A percentile compares a stretch with the other conserved stretches of the same genome.
Conservation (phyloP, 2,329 filamentous ascomycete species). For the Monilinia polystroma region DNA sequence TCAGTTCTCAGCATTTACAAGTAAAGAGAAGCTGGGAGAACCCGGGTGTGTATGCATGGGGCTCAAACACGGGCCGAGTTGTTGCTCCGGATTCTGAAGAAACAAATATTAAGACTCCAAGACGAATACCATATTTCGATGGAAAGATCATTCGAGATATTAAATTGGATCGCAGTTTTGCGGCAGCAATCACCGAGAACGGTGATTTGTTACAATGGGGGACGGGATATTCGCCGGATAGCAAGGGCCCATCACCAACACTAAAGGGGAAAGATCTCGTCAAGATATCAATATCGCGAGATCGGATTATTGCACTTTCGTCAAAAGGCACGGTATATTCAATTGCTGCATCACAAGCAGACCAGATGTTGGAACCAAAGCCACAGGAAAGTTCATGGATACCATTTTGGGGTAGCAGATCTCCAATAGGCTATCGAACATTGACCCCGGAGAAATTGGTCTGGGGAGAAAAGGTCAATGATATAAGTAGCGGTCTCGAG, state of each 20-base stretch:
- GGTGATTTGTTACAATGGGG: slow-evolving; percentile 95
- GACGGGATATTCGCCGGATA: slow-evolving; percentile 64
- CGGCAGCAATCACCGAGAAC: slow-evolving; percentile 81
- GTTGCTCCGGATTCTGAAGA: slow-evolving; percentile 81
- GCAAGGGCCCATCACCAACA: slow-evolving; percentile 65
- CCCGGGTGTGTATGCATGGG: slow-evolving; percentile 92
- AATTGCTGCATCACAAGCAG: slow-evolving; percentile 70
- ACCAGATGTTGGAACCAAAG: slow-evolving; percentile 67
- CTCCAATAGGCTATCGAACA: slow-evolving; percentile 67
- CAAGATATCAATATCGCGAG: slow-evolving; percentile 73
- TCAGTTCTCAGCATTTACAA: slow-evolving; percentile 85
- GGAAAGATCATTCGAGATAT: slow-evolving; percentile 80
- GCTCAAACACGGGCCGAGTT: slow-evolving; percentile 81
- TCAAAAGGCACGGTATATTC: slow-evolving; percentile 79
- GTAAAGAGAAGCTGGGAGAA: slow-evolving; percentile 78
- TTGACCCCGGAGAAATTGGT: slow-evolving; percentile 64
- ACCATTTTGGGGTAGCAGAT: slow-evolving; percentile 64
- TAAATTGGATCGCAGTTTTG: slow-evolving; percentile 79
- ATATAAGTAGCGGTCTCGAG: slow-evolving; percentile 77
- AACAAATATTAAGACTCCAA: slow-evolving; percentile 72
- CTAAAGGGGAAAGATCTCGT: slow-evolving; percentile 77
- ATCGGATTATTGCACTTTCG: slow-evolving; percentile 78
- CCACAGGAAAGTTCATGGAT: slow-evolving; percentile 65
- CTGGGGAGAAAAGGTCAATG: slow-evolving; percentile 70
- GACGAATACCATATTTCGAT: slow-evolving; percentile 79